phyloP scores from a whole-genome alignment of 2,329 filamentous ascomycete species.

The Emmonsiellopsis sp. region DNA sequence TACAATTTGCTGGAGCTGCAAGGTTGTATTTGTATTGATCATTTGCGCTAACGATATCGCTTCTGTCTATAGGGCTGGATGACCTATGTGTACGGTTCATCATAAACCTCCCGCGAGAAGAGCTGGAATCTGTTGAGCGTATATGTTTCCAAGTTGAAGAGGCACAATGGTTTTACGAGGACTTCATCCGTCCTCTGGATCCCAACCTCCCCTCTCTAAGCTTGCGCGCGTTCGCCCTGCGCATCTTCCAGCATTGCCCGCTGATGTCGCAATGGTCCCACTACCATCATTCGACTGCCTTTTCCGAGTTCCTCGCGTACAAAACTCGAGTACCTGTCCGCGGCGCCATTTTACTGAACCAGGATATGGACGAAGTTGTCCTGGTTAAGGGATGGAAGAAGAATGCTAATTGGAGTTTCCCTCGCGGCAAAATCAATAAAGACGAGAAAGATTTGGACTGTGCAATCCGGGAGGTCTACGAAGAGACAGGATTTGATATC shows the following conservation, averaged over 20 bases:
- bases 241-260: conserved; percentile 91
- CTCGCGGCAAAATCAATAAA: conserved; percentile 95
- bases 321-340: conserved; percentile 91
- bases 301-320: conserved; percentile 86
- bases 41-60: not conserved
- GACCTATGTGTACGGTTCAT: conserved; percentile 97
- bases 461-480: conserved; percentile 86
- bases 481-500: conserved; percentile 89
- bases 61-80: conserved; percentile 68
- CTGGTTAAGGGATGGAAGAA: conserved; percentile 99
- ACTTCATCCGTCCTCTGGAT: conserved; percentile 90
- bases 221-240: conserved; percentile 74
- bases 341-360: conserved; percentile 85
- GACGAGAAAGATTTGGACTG: conserved; percentile 91
- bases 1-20: not conserved
- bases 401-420: conserved; percentile 91
- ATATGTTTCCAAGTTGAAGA: conserved; percentile 99
- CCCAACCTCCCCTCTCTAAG: conserved; percentile 76
- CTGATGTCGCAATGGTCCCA: conserved; percentile 72
- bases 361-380: conserved; percentile 87
- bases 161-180: conserved; percentile 99
- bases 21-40: not conserved
- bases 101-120: conserved; percentile 87
- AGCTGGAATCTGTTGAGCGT: conserved; percentile 79
- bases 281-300: conserved; percentile 71